Evolutionary conservation across 2,329 filamentous ascomycete species (phyloP), one percentile per base, ranked within the genome.

Genomic region (Bisporella sp.): DNA sequence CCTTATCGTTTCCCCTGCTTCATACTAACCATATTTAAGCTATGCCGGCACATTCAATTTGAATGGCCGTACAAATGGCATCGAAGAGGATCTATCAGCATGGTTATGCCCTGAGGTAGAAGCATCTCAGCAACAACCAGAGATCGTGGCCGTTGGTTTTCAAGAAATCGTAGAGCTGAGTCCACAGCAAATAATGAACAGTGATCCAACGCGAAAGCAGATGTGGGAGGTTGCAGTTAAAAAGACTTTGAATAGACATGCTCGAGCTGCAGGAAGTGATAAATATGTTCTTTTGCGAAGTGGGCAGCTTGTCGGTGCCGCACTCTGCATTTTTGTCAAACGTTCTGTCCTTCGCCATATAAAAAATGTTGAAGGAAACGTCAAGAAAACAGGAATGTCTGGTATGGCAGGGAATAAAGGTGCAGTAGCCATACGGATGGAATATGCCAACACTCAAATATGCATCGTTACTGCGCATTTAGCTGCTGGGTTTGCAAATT

Each of bases 141-240:
- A 92, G 52, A 87, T 99, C 37, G 83, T 95, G 47, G 90, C 87
- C 6, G 84, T 96, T 12, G 93, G 89, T 0, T 97, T 99, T 61
- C 93, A 99, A 65, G 93, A 99, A 68, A 97, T 99, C 55, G 93
- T 99, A n/a, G 89, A 96, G 64, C 73, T 99, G 44, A 96, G 89
- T 60, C 93, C 95, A 12, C 92, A 97, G 66, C 93, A 99, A 64
- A 97, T 99, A 63, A 96, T 99, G 90, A 96, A 95, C 57, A 97
- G 91, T 53, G 92, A 99, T 65, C 93, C 93, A 1, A 82, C 84
- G 3, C 80, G 88, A 48, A 88, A 92, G 57, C 84, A 89, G 56
- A 72, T 84, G 21, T 99, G 93, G 93, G 93, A 99, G 66, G 72
- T 77, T 48, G 84, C 87, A 4, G 90, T 97, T 29, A 84, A 85